phyloP scores from a whole-genome alignment of 202 grass and related monocot species.

The Setaria italica region DNA sequence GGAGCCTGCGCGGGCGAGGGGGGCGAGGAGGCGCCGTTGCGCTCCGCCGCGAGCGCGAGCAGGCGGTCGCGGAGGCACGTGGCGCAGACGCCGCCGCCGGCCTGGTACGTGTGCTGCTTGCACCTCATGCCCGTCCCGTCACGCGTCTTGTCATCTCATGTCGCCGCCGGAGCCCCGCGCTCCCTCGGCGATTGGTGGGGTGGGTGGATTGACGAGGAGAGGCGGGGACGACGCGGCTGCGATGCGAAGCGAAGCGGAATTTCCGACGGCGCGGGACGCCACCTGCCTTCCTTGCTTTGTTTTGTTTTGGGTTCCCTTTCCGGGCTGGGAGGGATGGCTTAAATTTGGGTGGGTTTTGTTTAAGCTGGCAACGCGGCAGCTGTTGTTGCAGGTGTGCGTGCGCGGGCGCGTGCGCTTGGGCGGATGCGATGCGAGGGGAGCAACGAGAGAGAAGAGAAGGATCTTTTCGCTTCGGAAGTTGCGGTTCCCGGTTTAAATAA shows the following conservation, averaged over 20 bases:
- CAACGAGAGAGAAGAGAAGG: not conserved
- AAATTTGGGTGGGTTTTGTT: conserved; percentile 46
- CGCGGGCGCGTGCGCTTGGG: conserved; percentile 25
- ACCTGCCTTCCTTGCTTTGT: conserved; percentile 3
- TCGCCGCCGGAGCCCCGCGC: not conserved
- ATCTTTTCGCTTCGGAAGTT: conserved; percentile 35
- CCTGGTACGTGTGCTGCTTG: conserved; percentile 55
- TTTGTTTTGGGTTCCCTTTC: no score
- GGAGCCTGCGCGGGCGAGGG: not conserved
- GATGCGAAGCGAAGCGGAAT: not conserved
- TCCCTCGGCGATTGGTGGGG: conserved; percentile 1
- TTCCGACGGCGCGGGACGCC: conserved; percentile 9
- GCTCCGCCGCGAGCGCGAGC: conserved; percentile 56
- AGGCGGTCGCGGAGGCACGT: conserved; percentile 74
- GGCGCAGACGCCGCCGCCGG: conserved; percentile 65
- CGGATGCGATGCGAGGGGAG: not conserved
- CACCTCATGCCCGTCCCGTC: conserved; percentile 63
- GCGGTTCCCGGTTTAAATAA: conserved; percentile 51
- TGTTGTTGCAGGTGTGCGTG: not conserved
- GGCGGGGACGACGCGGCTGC: no score
- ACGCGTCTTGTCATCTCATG: not conserved
- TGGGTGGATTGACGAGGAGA: not conserved
- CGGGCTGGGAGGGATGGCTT: conserved; percentile 25
- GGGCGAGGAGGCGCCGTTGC: conserved; percentile 43
- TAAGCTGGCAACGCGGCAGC: conserved; percentile 34